Evolutionary conservation across 768 basidiomycete genomes (phyloP).

Genomic region (Pholiota conissans): DNA sequence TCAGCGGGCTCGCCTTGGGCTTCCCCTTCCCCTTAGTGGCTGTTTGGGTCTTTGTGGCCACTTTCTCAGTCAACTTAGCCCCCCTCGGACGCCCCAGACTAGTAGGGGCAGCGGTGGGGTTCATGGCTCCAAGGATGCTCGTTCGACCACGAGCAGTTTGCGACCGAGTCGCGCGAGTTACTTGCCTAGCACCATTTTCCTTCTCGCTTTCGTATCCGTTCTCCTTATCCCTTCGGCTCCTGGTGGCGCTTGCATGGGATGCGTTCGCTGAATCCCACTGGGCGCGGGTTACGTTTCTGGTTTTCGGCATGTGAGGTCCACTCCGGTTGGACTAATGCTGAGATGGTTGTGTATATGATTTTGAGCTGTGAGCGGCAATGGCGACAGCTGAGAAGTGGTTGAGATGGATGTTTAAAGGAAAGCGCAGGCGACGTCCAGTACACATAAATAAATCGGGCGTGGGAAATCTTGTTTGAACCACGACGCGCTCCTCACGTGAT

Average conservation of each 20-base stretch:
- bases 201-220: constrained; percentile 21
- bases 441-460: constrained; percentile 13
- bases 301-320: constrained; percentile 24
- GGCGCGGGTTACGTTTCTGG: constrained; percentile 26
- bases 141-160: constrained; percentile 14
- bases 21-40: constrained; percentile 25
- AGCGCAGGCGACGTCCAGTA: not conserved
- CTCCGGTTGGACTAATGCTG: not conserved
- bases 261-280: constrained; percentile 26
- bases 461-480: constrained; percentile 5
- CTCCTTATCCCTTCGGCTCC: constrained; percentile 18
- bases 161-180: constrained; percentile 12
- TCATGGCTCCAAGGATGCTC: constrained; percentile 11
- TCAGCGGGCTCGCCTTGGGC: constrained; percentile 14
- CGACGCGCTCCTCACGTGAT: constrained; percentile 16
- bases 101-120: not conserved
- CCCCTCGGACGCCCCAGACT: not conserved
- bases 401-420: constrained; percentile 4
- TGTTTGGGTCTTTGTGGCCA: constrained; percentile 12
- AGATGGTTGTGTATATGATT: not conserved
- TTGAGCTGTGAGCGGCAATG: not conserved
- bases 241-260: constrained; percentile 8
- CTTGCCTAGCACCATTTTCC: constrained; percentile 15
- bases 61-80: not conserved
- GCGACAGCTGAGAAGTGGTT: not conserved